These are phyloP conservation scores for Jatropha curcas DNA, from an alignment of 345 rosid genomes.

Conservation along the genomic window DNA sequence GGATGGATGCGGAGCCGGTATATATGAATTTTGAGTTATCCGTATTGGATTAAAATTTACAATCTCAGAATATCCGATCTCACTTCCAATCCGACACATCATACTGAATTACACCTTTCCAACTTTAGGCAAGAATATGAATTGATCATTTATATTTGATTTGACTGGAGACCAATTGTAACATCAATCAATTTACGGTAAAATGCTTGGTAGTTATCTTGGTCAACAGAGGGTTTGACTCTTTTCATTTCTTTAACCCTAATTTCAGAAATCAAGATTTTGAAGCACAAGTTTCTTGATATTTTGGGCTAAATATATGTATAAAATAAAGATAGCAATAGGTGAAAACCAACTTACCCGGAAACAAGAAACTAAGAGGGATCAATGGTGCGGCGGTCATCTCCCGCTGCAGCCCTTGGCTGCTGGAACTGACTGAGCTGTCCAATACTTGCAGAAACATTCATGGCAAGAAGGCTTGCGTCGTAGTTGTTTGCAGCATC, in stretches of 20 bases:
- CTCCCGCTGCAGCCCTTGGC: constrained; percentile 70
- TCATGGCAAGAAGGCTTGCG: constrained; percentile 66
- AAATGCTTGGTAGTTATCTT: not conserved
- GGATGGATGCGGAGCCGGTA: no score
- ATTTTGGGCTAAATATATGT: not conserved
- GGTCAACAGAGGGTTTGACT: not conserved
- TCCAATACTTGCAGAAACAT: constrained; percentile 57
- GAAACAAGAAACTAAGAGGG: constrained; percentile 48
- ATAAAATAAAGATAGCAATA: not conserved
- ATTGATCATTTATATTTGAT: no score
- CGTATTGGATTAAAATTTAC: no score
- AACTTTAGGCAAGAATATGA: not conserved
- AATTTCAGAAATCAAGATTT: not conserved
- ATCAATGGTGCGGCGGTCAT: constrained; percentile 76
- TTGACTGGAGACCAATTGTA: no score
- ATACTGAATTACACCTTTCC: not conserved
- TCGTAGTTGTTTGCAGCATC: constrained; percentile 58
- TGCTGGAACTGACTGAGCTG: constrained; percentile 86
- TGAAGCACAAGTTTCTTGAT: not conserved
- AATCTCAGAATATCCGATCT: no score
- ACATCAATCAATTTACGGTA: not conserved
- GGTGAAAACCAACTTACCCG: not conserved
- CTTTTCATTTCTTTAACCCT: not conserved
- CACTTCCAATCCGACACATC: no score
- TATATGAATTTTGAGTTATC: no score